phyloP scores from a whole-genome alignment of 1,284 basidiomycete species.

The Ustilago bromivora region DNA sequence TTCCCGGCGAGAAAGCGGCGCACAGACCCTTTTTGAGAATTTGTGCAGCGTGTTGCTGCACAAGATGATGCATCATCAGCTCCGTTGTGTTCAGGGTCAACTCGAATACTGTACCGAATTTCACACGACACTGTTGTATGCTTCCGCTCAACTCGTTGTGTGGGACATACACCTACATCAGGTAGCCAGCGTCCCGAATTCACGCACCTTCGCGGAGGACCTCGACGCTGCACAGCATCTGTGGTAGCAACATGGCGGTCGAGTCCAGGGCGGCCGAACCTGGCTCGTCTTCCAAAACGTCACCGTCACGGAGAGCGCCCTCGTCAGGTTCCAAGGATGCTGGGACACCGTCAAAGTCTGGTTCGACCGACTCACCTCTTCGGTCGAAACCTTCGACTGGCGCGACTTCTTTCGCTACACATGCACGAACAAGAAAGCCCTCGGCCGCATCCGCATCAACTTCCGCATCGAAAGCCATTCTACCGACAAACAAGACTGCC shows the following conservation, averaged over 20 bases:
- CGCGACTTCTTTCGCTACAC: not conserved
- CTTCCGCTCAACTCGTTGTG: not conserved
- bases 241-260: not conserved
- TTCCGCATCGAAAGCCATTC: not conserved
- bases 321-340: not conserved
- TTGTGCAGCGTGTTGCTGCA: constrained; percentile 2
- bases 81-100: not conserved
- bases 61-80: constrained; percentile 1
- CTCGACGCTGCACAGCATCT: not conserved
- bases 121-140: not conserved
- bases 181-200: not conserved
- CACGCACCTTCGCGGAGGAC: not conserved
- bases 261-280: constrained; percentile 1
- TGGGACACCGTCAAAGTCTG: constrained; percentile 6
- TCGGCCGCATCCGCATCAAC: constrained; percentile 1
- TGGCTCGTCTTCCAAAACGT: constrained; percentile 2
- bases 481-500: not conserved
- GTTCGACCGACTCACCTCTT: constrained; percentile 12
- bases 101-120: not conserved
- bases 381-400: constrained; percentile 7
- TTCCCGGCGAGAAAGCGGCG: not conserved
- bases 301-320: not conserved
- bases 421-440: constrained; percentile 13
- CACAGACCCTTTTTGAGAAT: constrained; percentile 10
- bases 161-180: not conserved